A percentile compares a stretch with the other conserved stretches of the same genome.
Evolutionary conservation across 1,139 yeast species (phyloP).

Genomic region (Pichia terricola): DNA sequence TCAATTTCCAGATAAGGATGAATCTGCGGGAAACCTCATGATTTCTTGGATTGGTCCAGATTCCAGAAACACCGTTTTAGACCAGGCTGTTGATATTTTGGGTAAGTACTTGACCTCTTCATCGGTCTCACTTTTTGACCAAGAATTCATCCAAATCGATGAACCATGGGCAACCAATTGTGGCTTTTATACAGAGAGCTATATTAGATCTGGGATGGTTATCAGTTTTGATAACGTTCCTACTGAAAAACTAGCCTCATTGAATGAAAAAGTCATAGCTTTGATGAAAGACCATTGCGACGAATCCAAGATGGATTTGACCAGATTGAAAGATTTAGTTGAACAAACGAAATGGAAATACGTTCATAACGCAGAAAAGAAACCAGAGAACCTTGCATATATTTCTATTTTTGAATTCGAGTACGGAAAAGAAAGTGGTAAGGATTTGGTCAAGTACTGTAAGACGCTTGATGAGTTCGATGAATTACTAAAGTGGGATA

Average conservation of each 20-base stretch:
- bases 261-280: constrained; percentile 42
- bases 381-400: constrained; percentile 50
- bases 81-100: constrained; percentile 61
- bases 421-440: constrained; percentile 60
- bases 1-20: constrained; percentile 85
- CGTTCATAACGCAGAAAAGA: constrained; percentile 57
- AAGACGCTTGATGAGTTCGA: constrained; percentile 55
- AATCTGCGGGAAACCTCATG: constrained; percentile 66
- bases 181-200: constrained; percentile 63
- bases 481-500: constrained; percentile 48
- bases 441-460: constrained; percentile 46
- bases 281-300: constrained; percentile 43
- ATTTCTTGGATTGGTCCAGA: constrained; percentile 82
- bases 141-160: constrained; percentile 67
- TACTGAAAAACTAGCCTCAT: constrained; percentile 43
- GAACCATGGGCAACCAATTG: constrained; percentile 75
- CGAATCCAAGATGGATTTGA: constrained; percentile 47
- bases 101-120: constrained; percentile 74
- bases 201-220: constrained; percentile 46
- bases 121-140: constrained; percentile 58
- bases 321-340: constrained; percentile 56
- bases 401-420: constrained; percentile 70
- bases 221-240: constrained; percentile 71
- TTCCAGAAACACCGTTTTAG: constrained; percentile 40
- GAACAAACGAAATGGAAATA: constrained; percentile 57